Evolutionary conservation across 2,329 filamentous ascomycete species (phyloP).

Genomic region (Ampelomyces quisqualis): DNA sequence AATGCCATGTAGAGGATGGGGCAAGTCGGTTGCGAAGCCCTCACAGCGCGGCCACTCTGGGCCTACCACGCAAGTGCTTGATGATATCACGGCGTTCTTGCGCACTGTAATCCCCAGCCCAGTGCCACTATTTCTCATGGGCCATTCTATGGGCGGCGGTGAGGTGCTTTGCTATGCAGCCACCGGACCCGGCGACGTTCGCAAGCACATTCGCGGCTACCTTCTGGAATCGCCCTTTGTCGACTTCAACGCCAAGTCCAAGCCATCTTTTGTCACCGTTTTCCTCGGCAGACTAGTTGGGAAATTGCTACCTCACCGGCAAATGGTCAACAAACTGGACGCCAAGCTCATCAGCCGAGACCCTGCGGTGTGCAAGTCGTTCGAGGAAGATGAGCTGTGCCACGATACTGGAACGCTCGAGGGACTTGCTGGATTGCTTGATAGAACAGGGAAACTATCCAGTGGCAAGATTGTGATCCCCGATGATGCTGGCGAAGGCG

Average conservation of each 20-base stretch:
- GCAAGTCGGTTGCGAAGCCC: constrained; percentile 64
- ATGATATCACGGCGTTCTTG: constrained; percentile 77
- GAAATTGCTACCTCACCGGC: constrained; percentile 65
- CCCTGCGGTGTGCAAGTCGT: constrained; percentile 59
- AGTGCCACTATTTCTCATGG: constrained; percentile 76
- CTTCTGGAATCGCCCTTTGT: constrained; percentile 78
- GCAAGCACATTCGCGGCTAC: constrained; percentile 67
- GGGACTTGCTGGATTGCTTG: constrained; percentile 73
- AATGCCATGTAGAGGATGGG: constrained; percentile 67
- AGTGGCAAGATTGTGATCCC: constrained; percentile 53
- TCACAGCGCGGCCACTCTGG: constrained; percentile 72
- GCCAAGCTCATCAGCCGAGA: constrained; percentile 67
- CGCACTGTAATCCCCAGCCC: constrained; percentile 56
- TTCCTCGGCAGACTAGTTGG: constrained; percentile 66
- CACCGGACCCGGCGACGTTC: constrained; percentile 52
- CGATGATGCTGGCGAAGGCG: constrained; percentile 50
- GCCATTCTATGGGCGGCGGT: constrained; percentile 88
- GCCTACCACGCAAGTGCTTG: constrained; percentile 68
- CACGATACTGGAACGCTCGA: constrained; percentile 87
- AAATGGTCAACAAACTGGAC: constrained; percentile 67
- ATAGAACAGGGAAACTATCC: constrained; percentile 65
- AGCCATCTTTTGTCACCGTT: constrained; percentile 65
- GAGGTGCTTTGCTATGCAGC: constrained; percentile 65
- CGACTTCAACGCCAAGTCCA: constrained; percentile 64
- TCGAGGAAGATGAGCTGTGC: constrained; percentile 67